Percentiles rank a stretch among this genome's conserved stretches.
Evolutionary conservation across 169 alveolate species (phyloP).

Genomic region (Plasmodium yoelii): DNA sequence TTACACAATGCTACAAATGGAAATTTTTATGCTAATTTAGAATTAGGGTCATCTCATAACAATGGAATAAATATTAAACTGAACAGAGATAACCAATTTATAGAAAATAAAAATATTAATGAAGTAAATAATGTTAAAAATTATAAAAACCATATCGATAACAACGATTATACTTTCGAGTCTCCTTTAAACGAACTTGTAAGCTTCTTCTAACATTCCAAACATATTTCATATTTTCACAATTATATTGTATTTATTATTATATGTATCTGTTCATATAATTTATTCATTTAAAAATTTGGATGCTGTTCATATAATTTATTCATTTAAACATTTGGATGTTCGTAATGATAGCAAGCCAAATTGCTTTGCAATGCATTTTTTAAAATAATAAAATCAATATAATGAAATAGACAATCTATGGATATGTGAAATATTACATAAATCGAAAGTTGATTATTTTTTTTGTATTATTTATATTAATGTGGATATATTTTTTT

Average conservation of each 20-base stretch:
- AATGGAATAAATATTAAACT: slow-evolving; percentile 48
- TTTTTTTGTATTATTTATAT: neutral
- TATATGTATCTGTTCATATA: neutral
- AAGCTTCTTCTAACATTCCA: slow-evolving; percentile 3
- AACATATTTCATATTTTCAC: neutral
- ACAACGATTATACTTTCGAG: slow-evolving; percentile 28
- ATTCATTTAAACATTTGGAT: neutral
- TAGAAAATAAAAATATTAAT: slow-evolving; percentile 9
- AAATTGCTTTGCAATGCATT: too few relatives aligned
- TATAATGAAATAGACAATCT: too few relatives aligned
- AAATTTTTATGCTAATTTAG: slow-evolving; percentile 26
- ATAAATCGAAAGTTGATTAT: too few relatives aligned
- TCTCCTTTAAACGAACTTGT: slow-evolving; percentile 73
- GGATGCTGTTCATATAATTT: neutral
- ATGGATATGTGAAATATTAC: too few relatives aligned
- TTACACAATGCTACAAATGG: slow-evolving; percentile 13
- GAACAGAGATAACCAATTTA: neutral
- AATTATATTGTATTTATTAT: neutral
- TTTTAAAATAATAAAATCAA: too few relatives aligned
- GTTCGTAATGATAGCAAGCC: too few relatives aligned
- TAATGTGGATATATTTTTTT: neutral
- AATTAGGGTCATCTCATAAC: slow-evolving; percentile 58
- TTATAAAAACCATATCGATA: slow-evolving; percentile 2
- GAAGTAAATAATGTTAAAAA: slow-evolving; percentile 24
- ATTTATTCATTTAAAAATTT: neutral